Base-by-base conservation (phyloP, 2,329 filamentous ascomycete genomes). In the Monosporascus sp. region DNA sequence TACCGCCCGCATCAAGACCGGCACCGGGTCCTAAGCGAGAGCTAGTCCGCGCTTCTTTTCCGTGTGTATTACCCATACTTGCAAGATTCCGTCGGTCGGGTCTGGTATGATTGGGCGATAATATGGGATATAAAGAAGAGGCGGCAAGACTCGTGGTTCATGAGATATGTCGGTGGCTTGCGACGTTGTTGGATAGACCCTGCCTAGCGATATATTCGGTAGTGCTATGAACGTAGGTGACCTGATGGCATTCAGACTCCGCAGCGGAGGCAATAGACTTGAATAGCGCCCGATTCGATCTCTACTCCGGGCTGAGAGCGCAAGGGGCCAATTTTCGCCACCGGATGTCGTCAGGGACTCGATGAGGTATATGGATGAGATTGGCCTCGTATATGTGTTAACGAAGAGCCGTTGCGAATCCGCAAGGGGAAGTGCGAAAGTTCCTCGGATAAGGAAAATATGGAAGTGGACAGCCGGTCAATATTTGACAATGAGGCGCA, bases 41-140 rank as follows among this genome's bases (percentile, higher is more conserved):
- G 40, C 58, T 56, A n/a, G 51, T 51, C 38, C 62, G 58, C 28
- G 55, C 55, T 47, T 65, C 63, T 52, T 64, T 65, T 7, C 58
- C 60, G 49, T 62, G 61, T 24, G 63, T 58, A 37, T 65, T 65
- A 11, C 63, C 63, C 63, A 65, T 65, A 46, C 14, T 22, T 28
- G 11, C 3, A n/a, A 18, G n/a, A 35, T 4, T 35, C 9, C 9
- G 31, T 35, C 11, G 4, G 9, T 14, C 3, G 11, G 31, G 11
- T 35, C 5, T 35, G 31, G 31, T 35, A 35, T 35, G 11, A 35
- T 35, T 6, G 38, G n/a, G 22, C 5, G 14, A 6, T 26, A 46
- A 26, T 14, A 28, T 46, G 20, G 22, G 43, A 9, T 31, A 18
- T 28, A 26, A 22, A 2, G 22, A 31, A 22, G 22, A 18, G 22